Percentiles rank a stretch among this genome's conserved stretches.
Evolutionary conservation across 805 yeast genomes (phyloP).

Genomic region (Lachancea fermentati): DNA sequence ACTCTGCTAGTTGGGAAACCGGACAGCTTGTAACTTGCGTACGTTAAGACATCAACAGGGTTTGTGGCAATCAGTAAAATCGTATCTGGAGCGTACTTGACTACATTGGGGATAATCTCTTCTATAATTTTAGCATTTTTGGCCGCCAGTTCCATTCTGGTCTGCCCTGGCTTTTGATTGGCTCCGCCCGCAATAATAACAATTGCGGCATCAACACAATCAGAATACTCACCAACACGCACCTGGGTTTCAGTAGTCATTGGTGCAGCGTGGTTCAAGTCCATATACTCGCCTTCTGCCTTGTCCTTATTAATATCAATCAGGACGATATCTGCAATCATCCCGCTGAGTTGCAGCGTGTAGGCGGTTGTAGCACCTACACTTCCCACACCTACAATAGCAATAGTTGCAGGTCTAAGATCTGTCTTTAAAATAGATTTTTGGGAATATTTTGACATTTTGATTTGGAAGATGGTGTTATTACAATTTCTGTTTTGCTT

Average conservation of each 20-base stretch:
- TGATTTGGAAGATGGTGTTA: background rate
- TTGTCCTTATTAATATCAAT: constrained; percentile 10
- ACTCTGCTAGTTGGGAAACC: too few species aligned
- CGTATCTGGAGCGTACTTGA: constrained; percentile 10
- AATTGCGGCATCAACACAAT: constrained; percentile 10
- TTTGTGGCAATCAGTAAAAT: too few species aligned
- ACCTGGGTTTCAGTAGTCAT: constrained; percentile 5
- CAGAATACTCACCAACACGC: constrained; percentile 8
- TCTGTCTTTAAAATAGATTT: background rate
- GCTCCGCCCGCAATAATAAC: constrained; percentile 12
- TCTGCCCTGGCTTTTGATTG: constrained; percentile 11
- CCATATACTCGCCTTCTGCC: constrained; percentile 12
- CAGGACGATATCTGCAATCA: constrained; percentile 10
- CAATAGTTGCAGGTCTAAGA: constrained; percentile 4
- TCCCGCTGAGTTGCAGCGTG: constrained; percentile 10
- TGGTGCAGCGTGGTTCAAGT: constrained; percentile 11
- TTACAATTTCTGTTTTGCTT: too few species aligned
- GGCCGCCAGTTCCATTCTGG: constrained; percentile 12
- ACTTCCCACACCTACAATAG: constrained; percentile 11
- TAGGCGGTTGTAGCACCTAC: constrained; percentile 12
- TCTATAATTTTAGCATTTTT: constrained; percentile 10
- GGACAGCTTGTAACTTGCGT: too few species aligned
- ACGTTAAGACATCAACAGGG: too few species aligned
- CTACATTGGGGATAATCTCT: constrained; percentile 11
- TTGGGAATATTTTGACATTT: background rate